These are phyloP conservation scores for Sphaerulina populicola DNA, from an alignment of 2,329 filamentous ascomycete genomes.

Conservation along the genomic window DNA sequence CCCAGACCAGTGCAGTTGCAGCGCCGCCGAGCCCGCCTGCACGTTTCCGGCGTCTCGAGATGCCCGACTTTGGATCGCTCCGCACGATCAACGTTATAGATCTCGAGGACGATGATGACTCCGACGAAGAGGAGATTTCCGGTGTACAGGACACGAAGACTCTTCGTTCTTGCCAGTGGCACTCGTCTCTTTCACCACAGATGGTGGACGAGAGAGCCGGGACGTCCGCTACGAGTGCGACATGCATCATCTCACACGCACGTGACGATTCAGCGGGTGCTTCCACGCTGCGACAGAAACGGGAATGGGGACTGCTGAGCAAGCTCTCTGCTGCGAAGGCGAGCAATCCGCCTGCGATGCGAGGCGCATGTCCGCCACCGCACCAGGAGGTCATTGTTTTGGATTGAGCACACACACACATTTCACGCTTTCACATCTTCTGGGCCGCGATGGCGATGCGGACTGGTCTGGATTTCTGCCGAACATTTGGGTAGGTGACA, in stretches of 20 bases:
- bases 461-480: no score
- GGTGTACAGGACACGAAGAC: no score
- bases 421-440: no score
- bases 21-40: conserved; percentile 1
- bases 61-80: conserved; percentile 3
- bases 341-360: background rate
- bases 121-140: background rate
- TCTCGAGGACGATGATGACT: conserved; percentile 1
- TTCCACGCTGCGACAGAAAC: conserved; percentile 2
- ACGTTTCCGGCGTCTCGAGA: conserved; percentile 4
- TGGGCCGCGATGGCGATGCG: no score
- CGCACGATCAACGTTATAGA: conserved; percentile 1
- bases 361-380: background rate
- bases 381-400: conserved; percentile 14
- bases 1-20: background rate
- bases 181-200: background rate
- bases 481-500: no score
- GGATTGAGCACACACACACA: conserved; percentile 7
- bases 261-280: background rate
- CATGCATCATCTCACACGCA: background rate
- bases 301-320: conserved; percentile 3
- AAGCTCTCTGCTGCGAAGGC: background rate
- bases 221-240: background rate
- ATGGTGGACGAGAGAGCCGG: background rate
- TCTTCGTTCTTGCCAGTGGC: background rate